A percentile compares a stretch with the other conserved stretches of the same genome.
phyloP scores from a whole-genome alignment of 306 rosid genomes.

The Citrullus amarus region DNA sequence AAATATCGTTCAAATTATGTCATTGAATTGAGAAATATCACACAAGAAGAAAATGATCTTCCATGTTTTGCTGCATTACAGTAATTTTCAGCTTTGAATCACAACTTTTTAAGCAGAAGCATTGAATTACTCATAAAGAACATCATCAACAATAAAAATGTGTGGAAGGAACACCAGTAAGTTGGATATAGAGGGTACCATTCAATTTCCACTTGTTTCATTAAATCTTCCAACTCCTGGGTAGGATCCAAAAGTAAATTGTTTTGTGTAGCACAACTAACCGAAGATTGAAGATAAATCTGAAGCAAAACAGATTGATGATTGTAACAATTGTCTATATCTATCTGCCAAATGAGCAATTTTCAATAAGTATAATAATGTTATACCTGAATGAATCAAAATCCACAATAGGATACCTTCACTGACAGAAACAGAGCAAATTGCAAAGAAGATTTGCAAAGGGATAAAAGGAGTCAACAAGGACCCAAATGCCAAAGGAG shows the following conservation, averaged over 20 bases:
- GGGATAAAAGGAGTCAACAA: conserved; percentile 43
- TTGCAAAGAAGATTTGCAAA: conserved; percentile 58
- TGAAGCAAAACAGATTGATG: conserved; percentile 6
- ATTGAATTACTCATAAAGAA: not conserved
- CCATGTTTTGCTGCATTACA: not conserved
- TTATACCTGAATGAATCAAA: conserved; percentile 7
- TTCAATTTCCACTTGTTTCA: conserved; percentile 28
- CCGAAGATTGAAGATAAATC: conserved; percentile 15
- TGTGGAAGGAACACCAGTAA: conserved; percentile 8
- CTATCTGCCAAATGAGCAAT: not conserved
- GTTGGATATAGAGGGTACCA: conserved; percentile 11
- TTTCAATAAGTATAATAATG: conserved; percentile 23
- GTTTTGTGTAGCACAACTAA: conserved; percentile 11
- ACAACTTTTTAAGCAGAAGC: not conserved
- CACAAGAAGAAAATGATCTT: not conserved
- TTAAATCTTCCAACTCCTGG: conserved; percentile 16
- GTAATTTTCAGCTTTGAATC: not conserved
- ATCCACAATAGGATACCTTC: conserved; percentile 11
- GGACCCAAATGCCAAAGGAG: conserved; percentile 90
- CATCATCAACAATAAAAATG: conserved; percentile 10
- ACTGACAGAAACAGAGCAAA: conserved; percentile 33
- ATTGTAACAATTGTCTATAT: not conserved
- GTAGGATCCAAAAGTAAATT: not conserved
- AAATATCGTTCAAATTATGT: not conserved
- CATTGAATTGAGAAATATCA: not conserved